These are phyloP conservation scores for Plantago elongata DNA, from an alignment of 257 asterid species.

Conservation along the genomic window DNA sequence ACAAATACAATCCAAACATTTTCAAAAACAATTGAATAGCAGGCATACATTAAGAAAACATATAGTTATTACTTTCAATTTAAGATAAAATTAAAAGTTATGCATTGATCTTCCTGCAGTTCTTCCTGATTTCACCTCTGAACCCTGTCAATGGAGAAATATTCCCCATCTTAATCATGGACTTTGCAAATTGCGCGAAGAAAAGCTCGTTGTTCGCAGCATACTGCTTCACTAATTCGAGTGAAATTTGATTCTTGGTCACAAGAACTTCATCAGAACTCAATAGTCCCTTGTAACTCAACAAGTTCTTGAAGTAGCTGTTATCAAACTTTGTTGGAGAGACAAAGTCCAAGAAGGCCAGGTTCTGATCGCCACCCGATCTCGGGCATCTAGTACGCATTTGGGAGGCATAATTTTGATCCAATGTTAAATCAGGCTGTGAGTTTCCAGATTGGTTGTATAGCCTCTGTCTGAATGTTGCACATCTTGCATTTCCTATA, in stretches of 20 bases:
- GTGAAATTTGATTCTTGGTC: conserved; percentile 23
- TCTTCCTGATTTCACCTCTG: conserved; percentile 45
- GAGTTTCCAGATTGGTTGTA: conserved; percentile 31
- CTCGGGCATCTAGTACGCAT: conserved; percentile 36
- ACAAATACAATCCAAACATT: no score
- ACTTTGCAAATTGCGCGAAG: conserved; percentile 38
- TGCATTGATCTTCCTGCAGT: conserved; percentile 41
- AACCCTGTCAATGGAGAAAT: conserved; percentile 36
- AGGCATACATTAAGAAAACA: not conserved
- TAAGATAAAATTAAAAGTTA: not conserved
- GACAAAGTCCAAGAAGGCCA: conserved; percentile 29
- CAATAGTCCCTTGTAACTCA: conserved; percentile 40
- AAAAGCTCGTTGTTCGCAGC: conserved; percentile 33
- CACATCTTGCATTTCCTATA: conserved; percentile 50
- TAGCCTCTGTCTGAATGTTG: conserved; percentile 49
- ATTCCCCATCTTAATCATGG: conserved; percentile 61
- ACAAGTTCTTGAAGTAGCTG: conserved; percentile 41
- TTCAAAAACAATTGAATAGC: not conserved
- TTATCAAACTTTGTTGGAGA: conserved; percentile 47
- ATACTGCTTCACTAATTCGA: conserved; percentile 31
- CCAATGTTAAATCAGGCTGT: conserved; percentile 30
- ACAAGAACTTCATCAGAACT: conserved; percentile 49
- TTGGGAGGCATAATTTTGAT: conserved; percentile 26
- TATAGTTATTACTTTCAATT: not conserved
- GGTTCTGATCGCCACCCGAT: conserved; percentile 42